Base-by-base conservation (phyloP, 768 basidiomycete genomes). In the Postia placenta region DNA sequence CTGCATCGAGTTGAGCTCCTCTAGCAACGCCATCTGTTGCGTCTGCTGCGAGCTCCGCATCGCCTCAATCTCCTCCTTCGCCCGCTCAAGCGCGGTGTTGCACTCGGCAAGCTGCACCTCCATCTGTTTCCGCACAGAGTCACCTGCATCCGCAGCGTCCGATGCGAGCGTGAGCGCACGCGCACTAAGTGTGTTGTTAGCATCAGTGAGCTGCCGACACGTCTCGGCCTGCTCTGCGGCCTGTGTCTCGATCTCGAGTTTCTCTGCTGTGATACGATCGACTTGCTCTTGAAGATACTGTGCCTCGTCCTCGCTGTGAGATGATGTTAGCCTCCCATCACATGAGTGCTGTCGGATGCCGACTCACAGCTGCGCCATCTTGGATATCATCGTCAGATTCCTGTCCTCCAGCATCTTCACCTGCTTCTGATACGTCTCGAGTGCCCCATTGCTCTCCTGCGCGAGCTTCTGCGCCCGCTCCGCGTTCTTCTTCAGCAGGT, bases 391-490 rank as follows among this genome's bases (percentile, higher is more conserved):
- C 7, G 63, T 54, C 55, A 75, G 63, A 56, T 90, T 83, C 48
- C 87, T 75, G 58, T 90, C 87, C 59, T 93, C 90, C 49, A 95
- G 71, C 20, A 74, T 78, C 59, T 77, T 75, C 3, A 94, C 84
- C 61, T 95, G 92, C 67, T 83, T 85, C 71, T 95, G 89, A 60
- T 96, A 95, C 15, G 85, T 92, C 71, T 92, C 90, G 36, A 96
- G 67, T 22, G 85, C 89, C 17, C 61, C 65, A 51, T 80, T 83
- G 35, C 85, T 87, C 44, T 93, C 92, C 64, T 86, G 83, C 3
- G 90, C 88, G 24, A 95, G 75, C 66, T 91, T 92, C 73, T 93
- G 87, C 19, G 91, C 92, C 42, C 91, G 75, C 60, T 92, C 91
- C 17, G 92, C 91, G 60, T 92, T 93, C 69, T 85, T 87, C 76